Base-by-base conservation (phyloP, 1,284 basidiomycete species). In the Rhodotorula sp. region DNA sequence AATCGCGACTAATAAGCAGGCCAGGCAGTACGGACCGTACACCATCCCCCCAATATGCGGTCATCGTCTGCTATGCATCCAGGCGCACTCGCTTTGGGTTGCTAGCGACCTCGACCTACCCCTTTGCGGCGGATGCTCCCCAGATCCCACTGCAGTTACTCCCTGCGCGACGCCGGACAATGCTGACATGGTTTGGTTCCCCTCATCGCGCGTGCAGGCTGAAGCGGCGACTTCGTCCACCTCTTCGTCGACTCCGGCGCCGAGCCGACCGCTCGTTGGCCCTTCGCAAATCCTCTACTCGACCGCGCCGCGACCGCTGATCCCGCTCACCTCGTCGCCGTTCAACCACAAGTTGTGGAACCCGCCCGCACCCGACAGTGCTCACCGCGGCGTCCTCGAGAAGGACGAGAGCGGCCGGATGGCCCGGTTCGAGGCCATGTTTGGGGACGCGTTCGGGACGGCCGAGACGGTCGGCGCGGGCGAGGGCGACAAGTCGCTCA, bases 271-370 rank as follows among this genome's bases (percentile, higher is more conserved):
- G 2, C 69, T 65, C 56, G 39, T 68, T 29, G 75, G 75, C 43
- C 62, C 75, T 3, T 67, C 70, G 47, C 57, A 64, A 14, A 34
- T 76, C 67, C 46, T 73, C 39, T 76, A 67, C 65, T 62, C 73
- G 21, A 69, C 73, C 51, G 59, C 70, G 1, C 75, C 75, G 2
- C 70, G 71, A 8, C 67, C 75, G 0, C 47, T 73, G 10, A 75
- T 76, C 61, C 75, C 75, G 3, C 63, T 76, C 26, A 75, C 75
- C 23, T 58, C 58, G 31, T 75, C 75, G 2, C 75, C 75, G 2
- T 48, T 58, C 4, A 76, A 76, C 51, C 75, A 76, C 69, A 62
- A 62, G 51, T 65, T 76, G 39, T 76, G 75, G 75, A 76, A 76
- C 69, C 75, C 75, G 1, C 75, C 75, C 51, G 67, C 70, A 23